Conservation (phyloP, 345 rosid genomes). For the Psidium friedrichsthalianum region DNA sequence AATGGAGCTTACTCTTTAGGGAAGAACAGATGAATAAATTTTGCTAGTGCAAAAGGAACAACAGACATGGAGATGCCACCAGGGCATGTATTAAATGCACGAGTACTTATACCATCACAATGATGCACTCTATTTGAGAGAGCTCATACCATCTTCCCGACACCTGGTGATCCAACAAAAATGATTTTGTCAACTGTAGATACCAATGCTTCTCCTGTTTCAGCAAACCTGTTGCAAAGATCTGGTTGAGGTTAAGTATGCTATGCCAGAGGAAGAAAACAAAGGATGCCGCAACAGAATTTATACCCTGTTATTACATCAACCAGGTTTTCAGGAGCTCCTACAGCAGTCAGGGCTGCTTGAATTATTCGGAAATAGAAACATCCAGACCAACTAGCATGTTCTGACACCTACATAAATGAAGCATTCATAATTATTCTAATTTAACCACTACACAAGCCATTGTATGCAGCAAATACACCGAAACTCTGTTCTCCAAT, state of each 20-base stretch:
- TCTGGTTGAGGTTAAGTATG: not conserved
- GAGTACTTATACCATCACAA: not conserved
- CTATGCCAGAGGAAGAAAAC: not conserved
- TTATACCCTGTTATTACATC: slow-evolving; percentile 88
- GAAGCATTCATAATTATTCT: not conserved
- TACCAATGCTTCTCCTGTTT: slow-evolving; percentile 94
- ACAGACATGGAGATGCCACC: not conserved
- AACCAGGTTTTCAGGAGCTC: slow-evolving; percentile 94
- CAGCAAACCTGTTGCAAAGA: slow-evolving; percentile 54
- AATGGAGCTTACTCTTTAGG: not conserved
- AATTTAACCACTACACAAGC: not conserved
- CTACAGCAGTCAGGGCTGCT: slow-evolving; percentile 92
- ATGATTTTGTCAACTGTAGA: slow-evolving; percentile 88
- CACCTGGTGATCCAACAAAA: slow-evolving; percentile 95
- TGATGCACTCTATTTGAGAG: not conserved
- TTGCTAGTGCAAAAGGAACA: not conserved
- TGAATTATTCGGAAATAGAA: slow-evolving; percentile 90
- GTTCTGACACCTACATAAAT: slow-evolving; percentile 62
- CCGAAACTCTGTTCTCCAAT: not conserved
- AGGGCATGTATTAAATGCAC: not conserved
- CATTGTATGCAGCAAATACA: not conserved
- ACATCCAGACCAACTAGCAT: slow-evolving; percentile 96
- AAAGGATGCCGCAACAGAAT: not conserved
- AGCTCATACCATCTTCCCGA: slow-evolving; percentile 78
- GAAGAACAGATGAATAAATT: not conserved